phyloP scores from a whole-genome alignment of 73 alveolate species.

The Blepharisma stoltei region DNA sequence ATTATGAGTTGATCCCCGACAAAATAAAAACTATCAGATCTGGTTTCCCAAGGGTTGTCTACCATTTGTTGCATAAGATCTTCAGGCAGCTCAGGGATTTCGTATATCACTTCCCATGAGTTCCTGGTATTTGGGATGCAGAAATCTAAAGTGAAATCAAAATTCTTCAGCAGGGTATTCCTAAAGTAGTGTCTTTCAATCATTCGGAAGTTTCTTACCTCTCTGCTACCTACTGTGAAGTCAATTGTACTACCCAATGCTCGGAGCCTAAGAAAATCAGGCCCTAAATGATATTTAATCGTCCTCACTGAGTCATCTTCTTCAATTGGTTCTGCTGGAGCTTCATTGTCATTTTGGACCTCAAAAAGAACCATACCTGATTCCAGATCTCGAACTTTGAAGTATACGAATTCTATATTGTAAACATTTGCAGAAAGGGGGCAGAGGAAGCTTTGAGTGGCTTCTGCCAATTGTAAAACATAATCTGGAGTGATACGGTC shows the following conservation, averaged over 20 bases:
- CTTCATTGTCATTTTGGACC: conserved; percentile 52
- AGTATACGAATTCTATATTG: conserved; percentile 58
- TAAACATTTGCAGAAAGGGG: conserved; percentile 64
- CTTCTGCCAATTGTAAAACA: background rate
- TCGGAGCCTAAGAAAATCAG: conserved; percentile 74
- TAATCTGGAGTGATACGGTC: conserved; percentile 13
- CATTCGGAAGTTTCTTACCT: conserved; percentile 83
- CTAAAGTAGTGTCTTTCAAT: conserved; percentile 94
- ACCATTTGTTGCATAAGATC: conserved; percentile 79
- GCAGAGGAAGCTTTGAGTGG: conserved; percentile 52
- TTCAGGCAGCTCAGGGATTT: conserved; percentile 74
- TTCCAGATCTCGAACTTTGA: conserved; percentile 68
- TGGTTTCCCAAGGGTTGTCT: conserved; percentile 87
- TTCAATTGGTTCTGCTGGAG: conserved; percentile 23
- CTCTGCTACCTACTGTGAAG: conserved; percentile 69
- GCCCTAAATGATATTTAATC: conserved; percentile 87
- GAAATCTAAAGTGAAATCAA: conserved; percentile 85
- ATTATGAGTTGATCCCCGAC: conserved; percentile 90
- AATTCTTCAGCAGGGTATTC: conserved; percentile 64
- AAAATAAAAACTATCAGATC: conserved; percentile 94
- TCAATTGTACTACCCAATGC: conserved; percentile 78
- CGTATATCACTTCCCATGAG: conserved; percentile 95
- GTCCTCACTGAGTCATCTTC: conserved; percentile 72
- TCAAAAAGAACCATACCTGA: conserved; percentile 62
- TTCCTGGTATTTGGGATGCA: conserved; percentile 95